Base-by-base conservation (phyloP, 768 basidiomycete species). In the Phylloporus scabripes region DNA sequence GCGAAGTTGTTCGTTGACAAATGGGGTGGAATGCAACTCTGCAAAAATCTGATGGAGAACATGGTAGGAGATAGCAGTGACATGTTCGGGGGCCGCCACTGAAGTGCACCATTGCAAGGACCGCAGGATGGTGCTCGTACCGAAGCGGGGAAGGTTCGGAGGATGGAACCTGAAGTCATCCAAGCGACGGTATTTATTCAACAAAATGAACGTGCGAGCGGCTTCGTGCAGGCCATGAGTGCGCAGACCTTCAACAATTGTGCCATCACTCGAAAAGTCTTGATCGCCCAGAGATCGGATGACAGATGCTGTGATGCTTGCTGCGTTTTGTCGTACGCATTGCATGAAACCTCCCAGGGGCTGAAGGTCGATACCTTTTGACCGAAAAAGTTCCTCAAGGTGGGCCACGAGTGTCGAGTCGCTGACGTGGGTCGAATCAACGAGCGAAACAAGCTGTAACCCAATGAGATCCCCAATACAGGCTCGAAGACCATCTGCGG, bases 1-100 rank as follows among this genome's bases (percentile, higher is more conserved):
- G 11, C 94, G 81, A 34, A 82, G 66, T 61, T 94, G 89, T 62
- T 95, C 91, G 62, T 90, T 88, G 52, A 95, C 77, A 33, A 96
- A 74, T 17, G 83, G 83, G 0, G 81, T 80, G 9, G 68, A 64
- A 50, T 87, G 78, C 8, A 92, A 69, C 34, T 76, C 74, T 5
- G 82, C 74, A 53, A 94, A 81, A 12, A 95, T 73, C 44, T 80
- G 77, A 50, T 86, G 84, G 23, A 91, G 64, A 47, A 89, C 77
- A 52, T 93, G 90, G 62, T 89, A 93, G 5, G 82, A 80, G 42
- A 80, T 80, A 10, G 85, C 78, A n/a, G 70, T 68, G 21, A 66
- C 68, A 36, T 78, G 70, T 17, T 74, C 72, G 12, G 69, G 63
- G 4, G 72, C 64, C 6, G 74, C 64, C 17, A 69, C 67, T 9